Conservation (phyloP, 2,329 filamentous ascomycete genomes). For the Byssothecium circinans region DNA sequence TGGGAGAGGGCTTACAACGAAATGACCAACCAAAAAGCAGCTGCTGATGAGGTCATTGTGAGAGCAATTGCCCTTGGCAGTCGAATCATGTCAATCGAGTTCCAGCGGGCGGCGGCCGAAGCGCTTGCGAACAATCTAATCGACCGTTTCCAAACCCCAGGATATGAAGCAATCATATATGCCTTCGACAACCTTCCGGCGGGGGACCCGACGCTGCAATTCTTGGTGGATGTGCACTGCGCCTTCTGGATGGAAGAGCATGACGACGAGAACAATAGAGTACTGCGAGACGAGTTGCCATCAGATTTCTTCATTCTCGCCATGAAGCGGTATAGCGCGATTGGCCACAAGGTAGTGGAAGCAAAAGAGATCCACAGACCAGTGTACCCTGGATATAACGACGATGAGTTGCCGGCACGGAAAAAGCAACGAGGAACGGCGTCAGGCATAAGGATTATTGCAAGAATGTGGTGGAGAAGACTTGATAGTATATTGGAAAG, state of each 20-base stretch:
- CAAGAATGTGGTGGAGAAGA: too few species aligned
- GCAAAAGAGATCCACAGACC: too few species aligned
- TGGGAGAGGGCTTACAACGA: background rate
- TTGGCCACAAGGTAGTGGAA: too few species aligned
- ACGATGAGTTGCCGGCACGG: too few species aligned
- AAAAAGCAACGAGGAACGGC: too few species aligned
- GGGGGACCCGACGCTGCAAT: background rate
- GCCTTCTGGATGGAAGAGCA: background rate
- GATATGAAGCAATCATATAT: background rate
- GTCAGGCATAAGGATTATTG: too few species aligned
- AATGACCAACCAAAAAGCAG: conserved; percentile 13
- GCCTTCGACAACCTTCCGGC: background rate
- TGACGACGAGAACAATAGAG: background rate
- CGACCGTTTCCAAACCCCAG: too few species aligned
- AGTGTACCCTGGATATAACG: too few species aligned
- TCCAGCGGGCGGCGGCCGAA: background rate
- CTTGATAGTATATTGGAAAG: too few species aligned
- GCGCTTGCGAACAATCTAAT: background rate
- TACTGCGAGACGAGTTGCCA: too few species aligned
- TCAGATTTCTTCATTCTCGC: too few species aligned
- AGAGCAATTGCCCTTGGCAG: background rate
- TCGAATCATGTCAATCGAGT: background rate
- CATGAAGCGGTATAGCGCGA: too few species aligned
- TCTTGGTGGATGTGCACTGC: background rate
- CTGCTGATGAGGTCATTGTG: background rate